phyloP scores from a whole-genome alignment of 2,329 filamentous ascomycete species.

The Didymellaceae sp. region DNA sequence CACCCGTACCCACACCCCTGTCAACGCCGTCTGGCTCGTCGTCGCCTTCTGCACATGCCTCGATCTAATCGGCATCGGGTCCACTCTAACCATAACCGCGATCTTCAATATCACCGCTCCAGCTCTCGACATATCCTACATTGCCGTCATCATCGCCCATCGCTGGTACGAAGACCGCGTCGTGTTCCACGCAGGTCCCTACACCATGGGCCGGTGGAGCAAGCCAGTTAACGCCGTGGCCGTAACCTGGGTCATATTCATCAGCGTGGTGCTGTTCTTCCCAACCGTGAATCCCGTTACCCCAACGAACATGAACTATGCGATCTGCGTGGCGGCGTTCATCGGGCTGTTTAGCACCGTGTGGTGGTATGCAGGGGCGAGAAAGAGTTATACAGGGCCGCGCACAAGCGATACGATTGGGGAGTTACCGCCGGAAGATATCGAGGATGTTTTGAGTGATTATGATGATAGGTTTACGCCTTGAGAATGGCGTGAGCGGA shows the following conservation, averaged over 20 bases:
- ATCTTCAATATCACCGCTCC: conserved; percentile 58
- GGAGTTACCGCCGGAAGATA: conserved; percentile 50
- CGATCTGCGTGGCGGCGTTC: conserved; percentile 53
- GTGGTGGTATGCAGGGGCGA: conserved; percentile 54
- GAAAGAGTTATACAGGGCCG: conserved; percentile 63
- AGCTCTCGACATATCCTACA: conserved; percentile 61
- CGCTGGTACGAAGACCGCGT: conserved; percentile 60
- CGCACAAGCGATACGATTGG: conserved; percentile 61
- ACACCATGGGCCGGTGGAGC: conserved; percentile 63
- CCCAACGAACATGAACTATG: conserved; percentile 57
- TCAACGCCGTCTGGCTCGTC: conserved; percentile 70
- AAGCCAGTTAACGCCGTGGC: conserved; percentile 63
- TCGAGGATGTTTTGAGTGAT: conserved; percentile 47
- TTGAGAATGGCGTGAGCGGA: conserved; percentile 19
- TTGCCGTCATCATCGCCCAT: conserved; percentile 66
- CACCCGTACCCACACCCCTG: conserved; percentile 61
- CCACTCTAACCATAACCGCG: conserved; percentile 57
- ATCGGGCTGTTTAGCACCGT: conserved; percentile 57
- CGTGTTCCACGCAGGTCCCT: conserved; percentile 64
- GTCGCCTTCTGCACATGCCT: conserved; percentile 62
- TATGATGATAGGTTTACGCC: conserved; percentile 35
- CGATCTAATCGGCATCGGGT: conserved; percentile 60
- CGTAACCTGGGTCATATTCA: conserved; percentile 67
- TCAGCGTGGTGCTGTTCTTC: conserved; percentile 66
- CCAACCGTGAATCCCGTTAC: conserved; percentile 53